phyloP scores from a whole-genome alignment of 2,329 filamentous ascomycete genomes.

The Alternaria panax region DNA sequence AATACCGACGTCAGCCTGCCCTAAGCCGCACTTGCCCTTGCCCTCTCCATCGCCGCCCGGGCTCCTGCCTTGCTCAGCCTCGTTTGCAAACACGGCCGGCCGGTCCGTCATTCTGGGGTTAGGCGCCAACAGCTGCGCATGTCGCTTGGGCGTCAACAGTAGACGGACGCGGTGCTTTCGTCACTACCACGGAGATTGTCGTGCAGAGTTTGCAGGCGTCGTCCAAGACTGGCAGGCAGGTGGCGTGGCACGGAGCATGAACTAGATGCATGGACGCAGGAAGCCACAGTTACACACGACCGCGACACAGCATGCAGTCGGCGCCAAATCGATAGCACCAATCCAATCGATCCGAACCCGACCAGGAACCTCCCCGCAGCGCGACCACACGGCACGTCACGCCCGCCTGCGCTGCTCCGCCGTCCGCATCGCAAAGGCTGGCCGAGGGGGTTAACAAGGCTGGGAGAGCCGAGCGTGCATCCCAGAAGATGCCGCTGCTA shows the following conservation, averaged over 20 bases:
- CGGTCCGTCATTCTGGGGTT: conserved; percentile 17
- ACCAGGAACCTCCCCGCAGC: conserved; percentile 21
- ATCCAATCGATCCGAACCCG: conserved; percentile 25
- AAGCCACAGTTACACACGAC: conserved; percentile 39
- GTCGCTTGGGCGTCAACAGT: conserved; percentile 42
- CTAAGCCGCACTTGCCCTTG: conserved; percentile 23
- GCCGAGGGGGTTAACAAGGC: conserved; percentile 10
- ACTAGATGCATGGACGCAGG: conserved; percentile 36
- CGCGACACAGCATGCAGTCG: conserved; percentile 44
- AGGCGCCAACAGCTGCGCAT: conserved; percentile 35
- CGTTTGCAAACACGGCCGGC: conserved; percentile 12
- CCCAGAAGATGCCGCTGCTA: conserved; percentile 37
- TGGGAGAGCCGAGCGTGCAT: conserved; percentile 20
- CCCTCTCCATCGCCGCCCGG: no score
- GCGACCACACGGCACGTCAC: conserved; percentile 12
- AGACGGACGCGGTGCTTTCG: conserved; percentile 10
- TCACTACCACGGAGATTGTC: conserved; percentile 15
- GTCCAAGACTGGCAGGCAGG: background rate
- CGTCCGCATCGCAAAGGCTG: conserved; percentile 9
- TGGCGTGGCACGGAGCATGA: conserved; percentile 20
- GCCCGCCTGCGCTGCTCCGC: conserved; percentile 1
- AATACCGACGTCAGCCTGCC: conserved; percentile 20
- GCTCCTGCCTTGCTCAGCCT: no score
- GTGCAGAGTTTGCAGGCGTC: background rate
- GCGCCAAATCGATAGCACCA: conserved; percentile 42